phyloP scores from a whole-genome alignment of 1,284 basidiomycete genomes.

The Ceratobasidium sp. region DNA sequence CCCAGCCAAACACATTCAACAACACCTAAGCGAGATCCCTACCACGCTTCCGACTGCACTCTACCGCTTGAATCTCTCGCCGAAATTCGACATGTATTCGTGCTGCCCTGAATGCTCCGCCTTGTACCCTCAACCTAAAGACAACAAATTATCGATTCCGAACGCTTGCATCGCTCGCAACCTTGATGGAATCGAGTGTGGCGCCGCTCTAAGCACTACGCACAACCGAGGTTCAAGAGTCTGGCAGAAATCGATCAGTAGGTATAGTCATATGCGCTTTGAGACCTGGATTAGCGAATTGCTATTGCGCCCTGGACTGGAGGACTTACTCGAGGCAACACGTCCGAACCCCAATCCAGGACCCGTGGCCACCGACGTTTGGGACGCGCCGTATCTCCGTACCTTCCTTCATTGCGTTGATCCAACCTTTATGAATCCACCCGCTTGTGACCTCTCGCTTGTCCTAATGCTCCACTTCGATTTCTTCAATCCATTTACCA shows the following conservation, averaged over 20 bases:
- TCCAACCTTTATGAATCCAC: constrained; percentile 48
- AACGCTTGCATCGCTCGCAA: not conserved
- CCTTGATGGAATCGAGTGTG: constrained; percentile 1
- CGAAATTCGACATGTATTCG: not conserved
- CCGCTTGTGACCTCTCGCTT: constrained; percentile 51
- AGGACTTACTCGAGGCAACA: constrained; percentile 13
- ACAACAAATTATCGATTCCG: not conserved
- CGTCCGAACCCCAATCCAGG: not conserved
- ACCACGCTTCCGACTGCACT: constrained; percentile 1
- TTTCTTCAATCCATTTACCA: constrained; percentile 54
- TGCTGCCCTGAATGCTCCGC: constrained; percentile 3
- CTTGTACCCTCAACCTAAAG: not conserved
- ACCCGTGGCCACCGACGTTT: constrained; percentile 49
- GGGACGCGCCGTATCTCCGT: constrained; percentile 54
- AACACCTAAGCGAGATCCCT: not conserved
- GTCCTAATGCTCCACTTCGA: constrained; percentile 57
- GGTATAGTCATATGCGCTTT: constrained; percentile 24
- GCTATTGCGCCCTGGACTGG: constrained; percentile 19
- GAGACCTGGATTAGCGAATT: constrained; percentile 17
- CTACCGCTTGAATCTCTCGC: not conserved
- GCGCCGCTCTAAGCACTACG: not conserved
- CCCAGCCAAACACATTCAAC: not conserved
- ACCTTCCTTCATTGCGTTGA: constrained; percentile 51
- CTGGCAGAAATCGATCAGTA: not conserved
- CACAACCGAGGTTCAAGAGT: not conserved